Evolutionary conservation across 2,329 filamentous ascomycete species (phyloP), one percentile per base, ranked within the genome.

Genomic region (Aureobasidium melanogenum): DNA sequence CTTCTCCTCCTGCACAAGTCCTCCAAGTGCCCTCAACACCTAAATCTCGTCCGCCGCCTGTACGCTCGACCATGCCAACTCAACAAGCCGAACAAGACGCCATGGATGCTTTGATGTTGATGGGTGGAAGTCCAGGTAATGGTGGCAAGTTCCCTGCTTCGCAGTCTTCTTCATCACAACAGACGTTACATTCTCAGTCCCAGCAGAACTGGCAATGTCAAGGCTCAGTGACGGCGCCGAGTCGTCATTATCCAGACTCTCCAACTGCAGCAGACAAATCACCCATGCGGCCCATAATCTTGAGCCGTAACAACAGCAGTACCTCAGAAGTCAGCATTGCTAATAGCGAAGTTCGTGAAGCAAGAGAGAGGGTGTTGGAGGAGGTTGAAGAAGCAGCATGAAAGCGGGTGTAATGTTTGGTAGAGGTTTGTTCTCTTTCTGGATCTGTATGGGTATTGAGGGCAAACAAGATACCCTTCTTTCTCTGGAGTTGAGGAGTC

Each of bases 91-190:
- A 94, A 69, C 88, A 91, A 69, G 89, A 93, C 68, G 89, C 89
- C 6, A 85, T 93, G 50, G 89, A 92, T 69, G 88, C 88, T 0
- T 75, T 94, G 26, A 77, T 93, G 28, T 91, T 92, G 69, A 88
- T 94, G 84, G 91, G 88, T 68, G 57, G 57, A 2, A 60, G 57
- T 52, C 57, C 57, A 19, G 41, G 59, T 17, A 41, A 44, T 28
- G 50, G 30, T 19, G 26, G 48, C 19, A 46, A 47, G 41, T 50
- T 52, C 17, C 39, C 48, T 36, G 34, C 30, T n/a, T 55, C 59
- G 17, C 59, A 61, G 46, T 43, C 46, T 22, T 60, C 56, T 17
- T 60, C 56, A 4, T 46, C 44, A 17, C 44, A 41, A 24, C 36
- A 57, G 51, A 36, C 34, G 9, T 34, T 19, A 19, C 30, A 54